Percentiles rank a stretch among this genome's conserved stretches.
phyloP scores from a whole-genome alignment of 1,284 basidiomycete genomes.

The Ustilago lituana region DNA sequence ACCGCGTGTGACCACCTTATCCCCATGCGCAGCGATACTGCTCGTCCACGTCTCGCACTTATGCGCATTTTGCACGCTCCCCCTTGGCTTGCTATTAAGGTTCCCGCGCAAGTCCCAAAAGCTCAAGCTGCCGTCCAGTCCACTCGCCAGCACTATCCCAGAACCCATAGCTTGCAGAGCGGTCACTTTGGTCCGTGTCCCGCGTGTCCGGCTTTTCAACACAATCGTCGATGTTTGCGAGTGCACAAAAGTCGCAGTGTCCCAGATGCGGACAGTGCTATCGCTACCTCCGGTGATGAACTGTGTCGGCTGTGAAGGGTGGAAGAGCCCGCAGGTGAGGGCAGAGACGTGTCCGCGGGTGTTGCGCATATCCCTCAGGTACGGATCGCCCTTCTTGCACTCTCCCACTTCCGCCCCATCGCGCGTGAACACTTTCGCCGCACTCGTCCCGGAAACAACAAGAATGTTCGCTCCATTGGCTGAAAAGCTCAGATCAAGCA shows the following conservation, averaged over 20 bases:
- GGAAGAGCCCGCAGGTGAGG: slow-evolving; percentile 87
- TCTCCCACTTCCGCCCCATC: slow-evolving; percentile 52
- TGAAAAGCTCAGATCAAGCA: slow-evolving; percentile 56
- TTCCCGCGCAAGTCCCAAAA: slow-evolving; percentile 93
- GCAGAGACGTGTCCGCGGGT: slow-evolving; percentile 94
- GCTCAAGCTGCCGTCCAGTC: slow-evolving; percentile 88
- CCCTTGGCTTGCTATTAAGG: slow-evolving; percentile 82
- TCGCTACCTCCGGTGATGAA: slow-evolving; percentile 96
- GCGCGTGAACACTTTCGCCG: slow-evolving; percentile 83
- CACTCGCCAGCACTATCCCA: slow-evolving; percentile 70
- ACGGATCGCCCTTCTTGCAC: slow-evolving; percentile 91
- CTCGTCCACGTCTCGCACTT: slow-evolving; percentile 82
- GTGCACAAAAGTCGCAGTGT: slow-evolving; percentile 79
- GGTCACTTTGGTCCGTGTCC: slow-evolving; percentile 91
- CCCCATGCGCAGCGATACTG: slow-evolving; percentile 83
- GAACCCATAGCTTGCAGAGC: slow-evolving; percentile 60
- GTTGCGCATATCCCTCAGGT: slow-evolving; percentile 97
- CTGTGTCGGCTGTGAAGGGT: slow-evolving; percentile 80
- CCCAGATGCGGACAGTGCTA: slow-evolving; percentile 97
- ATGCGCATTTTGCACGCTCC: slow-evolving; percentile 86
- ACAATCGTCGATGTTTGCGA: slow-evolving; percentile 89
- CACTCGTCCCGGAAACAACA: slow-evolving; percentile 81
- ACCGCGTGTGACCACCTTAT: slow-evolving; percentile 78
- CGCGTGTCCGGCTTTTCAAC: slow-evolving; percentile 92
- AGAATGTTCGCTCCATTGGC: slow-evolving; percentile 29